A percentile compares a stretch with the other conserved stretches of the same genome.
These are phyloP conservation scores for Podospora australis DNA, from an alignment of 495 filamentous ascomycete species.

Conservation along the genomic window DNA sequence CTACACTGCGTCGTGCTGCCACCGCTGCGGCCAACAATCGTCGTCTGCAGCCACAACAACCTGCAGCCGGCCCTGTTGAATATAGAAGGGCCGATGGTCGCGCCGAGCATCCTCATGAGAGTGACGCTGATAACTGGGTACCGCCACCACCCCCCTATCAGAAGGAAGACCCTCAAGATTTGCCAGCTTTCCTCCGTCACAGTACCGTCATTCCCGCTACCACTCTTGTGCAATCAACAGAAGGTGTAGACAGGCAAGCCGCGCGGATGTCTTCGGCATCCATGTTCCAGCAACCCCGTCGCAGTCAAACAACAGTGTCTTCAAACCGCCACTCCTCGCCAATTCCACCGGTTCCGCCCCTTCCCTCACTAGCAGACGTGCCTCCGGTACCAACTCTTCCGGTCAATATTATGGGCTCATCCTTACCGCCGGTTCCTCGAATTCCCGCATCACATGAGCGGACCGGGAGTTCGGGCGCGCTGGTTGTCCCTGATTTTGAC, in stretches of 20 bases:
- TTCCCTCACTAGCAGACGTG: conserved; percentile 16
- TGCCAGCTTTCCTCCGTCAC: conserved; percentile 43
- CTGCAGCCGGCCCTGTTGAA: conserved; percentile 33
- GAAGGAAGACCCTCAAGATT: conserved; percentile 54
- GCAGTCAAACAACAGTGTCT: conserved; percentile 11
- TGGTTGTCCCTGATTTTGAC: not conserved
- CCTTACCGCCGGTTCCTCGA: conserved; percentile 7
- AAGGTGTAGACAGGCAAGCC: not conserved
- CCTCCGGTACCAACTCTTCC: conserved; percentile 19
- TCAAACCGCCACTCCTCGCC: conserved; percentile 12
- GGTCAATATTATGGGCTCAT: not conserved
- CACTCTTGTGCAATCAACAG: not conserved
- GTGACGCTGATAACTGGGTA: conserved; percentile 88
- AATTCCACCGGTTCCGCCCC: conserved; percentile 17
- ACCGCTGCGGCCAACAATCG: conserved; percentile 69
- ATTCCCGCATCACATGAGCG: conserved; percentile 10
- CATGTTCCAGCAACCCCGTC: conserved; percentile 12
- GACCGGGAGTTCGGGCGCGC: conserved; percentile 11
- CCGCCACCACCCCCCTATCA: conserved; percentile 87
- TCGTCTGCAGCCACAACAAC: conserved; percentile 47
- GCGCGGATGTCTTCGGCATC: conserved; percentile 9
- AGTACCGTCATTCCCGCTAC: conserved; percentile 27
- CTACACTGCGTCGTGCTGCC: conserved; percentile 69
- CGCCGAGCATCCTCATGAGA: conserved; percentile 72
- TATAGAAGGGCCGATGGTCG: conserved; percentile 58